phyloP scores from a whole-genome alignment of 345 rosid genomes.

The Arabis hirsuta region DNA sequence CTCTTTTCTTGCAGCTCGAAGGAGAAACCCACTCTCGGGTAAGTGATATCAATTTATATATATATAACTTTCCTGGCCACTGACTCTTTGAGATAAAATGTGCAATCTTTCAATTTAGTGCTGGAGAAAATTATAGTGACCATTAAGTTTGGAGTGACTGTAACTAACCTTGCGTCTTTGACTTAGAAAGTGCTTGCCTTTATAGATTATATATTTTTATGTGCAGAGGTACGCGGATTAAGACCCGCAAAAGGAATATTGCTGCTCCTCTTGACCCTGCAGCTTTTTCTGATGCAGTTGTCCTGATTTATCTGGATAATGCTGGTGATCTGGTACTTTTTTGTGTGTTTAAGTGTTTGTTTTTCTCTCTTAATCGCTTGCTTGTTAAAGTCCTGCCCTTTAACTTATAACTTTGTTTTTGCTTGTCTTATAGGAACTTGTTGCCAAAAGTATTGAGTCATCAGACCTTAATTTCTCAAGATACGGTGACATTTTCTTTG shows the following conservation, averaged over 20 bases:
- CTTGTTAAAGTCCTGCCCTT: neutral
- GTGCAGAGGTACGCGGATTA: slow-evolving; percentile 96
- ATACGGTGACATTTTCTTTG: slow-evolving; percentile 74
- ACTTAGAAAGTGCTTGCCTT: neutral
- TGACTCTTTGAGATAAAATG: neutral
- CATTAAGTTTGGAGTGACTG: neutral
- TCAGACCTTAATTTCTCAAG: slow-evolving; percentile 88
- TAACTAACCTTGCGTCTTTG: neutral
- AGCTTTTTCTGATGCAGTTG: slow-evolving; percentile 95
- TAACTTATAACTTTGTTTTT: slow-evolving; percentile 8
- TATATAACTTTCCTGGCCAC: neutral
- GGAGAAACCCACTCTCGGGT: slow-evolving; percentile 98
- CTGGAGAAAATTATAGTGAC: neutral
- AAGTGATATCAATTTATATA: slow-evolving; percentile 34
- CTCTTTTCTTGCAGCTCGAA: slow-evolving; percentile 62
- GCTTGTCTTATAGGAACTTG: slow-evolving; percentile 63
- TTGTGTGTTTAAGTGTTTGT: neutral
- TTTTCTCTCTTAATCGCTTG: neutral
- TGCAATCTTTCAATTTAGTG: neutral
- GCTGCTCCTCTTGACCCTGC: slow-evolving; percentile 99
- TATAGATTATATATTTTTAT: slow-evolving; percentile 4
- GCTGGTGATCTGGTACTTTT: slow-evolving; percentile 91
- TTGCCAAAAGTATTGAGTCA: slow-evolving; percentile 88
- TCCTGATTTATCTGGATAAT: slow-evolving; percentile 93
- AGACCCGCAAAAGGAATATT: slow-evolving; percentile 99